Percentiles rank a stretch among this genome's conserved stretches.
Conservation (phyloP, 768 basidiomycete species). For the Lepiota brunneoincarnata region DNA sequence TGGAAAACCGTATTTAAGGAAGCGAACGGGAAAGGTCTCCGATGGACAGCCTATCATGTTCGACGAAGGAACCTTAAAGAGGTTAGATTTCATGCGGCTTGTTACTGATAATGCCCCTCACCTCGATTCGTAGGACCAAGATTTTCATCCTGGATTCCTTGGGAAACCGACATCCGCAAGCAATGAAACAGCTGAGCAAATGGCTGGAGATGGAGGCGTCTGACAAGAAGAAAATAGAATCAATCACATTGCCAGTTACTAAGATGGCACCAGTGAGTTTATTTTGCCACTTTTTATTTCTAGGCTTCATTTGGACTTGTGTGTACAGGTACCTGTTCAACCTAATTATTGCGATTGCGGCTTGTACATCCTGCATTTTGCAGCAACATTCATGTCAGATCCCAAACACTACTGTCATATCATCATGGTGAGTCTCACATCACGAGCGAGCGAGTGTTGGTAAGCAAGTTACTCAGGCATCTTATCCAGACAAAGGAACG, state of each 20-base stretch:
- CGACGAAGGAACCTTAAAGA: not conserved
- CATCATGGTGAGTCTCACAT: conserved; percentile 40
- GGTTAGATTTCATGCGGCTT: not conserved
- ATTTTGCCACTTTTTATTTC: not conserved
- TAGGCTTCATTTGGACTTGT: not conserved
- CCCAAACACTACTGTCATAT: conserved; percentile 49
- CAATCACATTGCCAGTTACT: conserved; percentile 38
- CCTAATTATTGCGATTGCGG: conserved; percentile 93
- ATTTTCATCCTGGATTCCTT: conserved; percentile 93
- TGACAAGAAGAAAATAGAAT: conserved; percentile 55
- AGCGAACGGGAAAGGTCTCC: not conserved
- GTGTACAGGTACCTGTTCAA: conserved; percentile 78
- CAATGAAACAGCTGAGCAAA: conserved; percentile 50
- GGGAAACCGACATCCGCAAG: conserved; percentile 66
- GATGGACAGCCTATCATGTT: conserved; percentile 1
- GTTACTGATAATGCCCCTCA: not conserved
- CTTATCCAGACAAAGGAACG: conserved; percentile 24
- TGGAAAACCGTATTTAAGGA: not conserved
- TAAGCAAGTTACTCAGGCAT: not conserved
- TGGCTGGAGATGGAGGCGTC: conserved; percentile 80
- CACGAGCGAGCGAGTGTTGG: not conserved
- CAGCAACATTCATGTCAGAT: conserved; percentile 67
- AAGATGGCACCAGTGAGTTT: conserved; percentile 50
- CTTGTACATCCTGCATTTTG: conserved; percentile 86
- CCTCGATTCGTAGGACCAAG: conserved; percentile 49